Base-by-base conservation (phyloP, 2,329 filamentous ascomycete genomes). In the Arthrobotrys megalospora region DNA sequence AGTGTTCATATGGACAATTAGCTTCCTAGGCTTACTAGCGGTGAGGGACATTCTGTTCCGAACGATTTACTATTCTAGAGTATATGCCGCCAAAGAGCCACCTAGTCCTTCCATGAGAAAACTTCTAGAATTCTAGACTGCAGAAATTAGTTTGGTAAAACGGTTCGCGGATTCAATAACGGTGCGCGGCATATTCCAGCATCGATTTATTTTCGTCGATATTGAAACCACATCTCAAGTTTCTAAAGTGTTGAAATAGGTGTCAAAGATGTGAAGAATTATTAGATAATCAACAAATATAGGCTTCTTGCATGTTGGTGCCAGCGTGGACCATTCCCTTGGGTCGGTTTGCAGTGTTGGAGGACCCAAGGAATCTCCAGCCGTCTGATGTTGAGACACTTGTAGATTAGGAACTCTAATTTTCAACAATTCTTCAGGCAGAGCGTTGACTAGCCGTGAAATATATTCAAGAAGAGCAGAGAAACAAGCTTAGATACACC, bases 311-410 rank as follows among this genome's bases (percentile, higher is more conserved):
- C n/a, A n/a, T n/a, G 55, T 60, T 60, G 55, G 55, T 60, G 55
- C 55, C 55, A 60, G 55, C 55, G 55, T 67, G 47, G 64, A 67
- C 64, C 64, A 19, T 45, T 67, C 28, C 64, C 32, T 43, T 67
- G 63, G 63, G 63, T 67, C 45, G 16, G 36, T 38, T 67, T 28
- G n/a, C n/a, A 41, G 63, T 67, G 63, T 67, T 67, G 63, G 63
- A 52, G 28, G 21, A 21, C 41, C 32, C 63, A 52, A 32, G 47
- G 36, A 66, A 24, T 16, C 34, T 16, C 34, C 36, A 60, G 55
- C 55, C 55, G 55, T 60, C 55, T 43, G 55, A 60, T 60, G 34
- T 60, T 60, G 55, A 60, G 55, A 60, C 55, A 60, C 55, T 8
- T 43, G 55, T 38, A 19, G 19, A 55, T 52, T 24, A 32, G 64